Conservation (phyloP, 139 green algal species). For the Gonium pectorale region DNA sequence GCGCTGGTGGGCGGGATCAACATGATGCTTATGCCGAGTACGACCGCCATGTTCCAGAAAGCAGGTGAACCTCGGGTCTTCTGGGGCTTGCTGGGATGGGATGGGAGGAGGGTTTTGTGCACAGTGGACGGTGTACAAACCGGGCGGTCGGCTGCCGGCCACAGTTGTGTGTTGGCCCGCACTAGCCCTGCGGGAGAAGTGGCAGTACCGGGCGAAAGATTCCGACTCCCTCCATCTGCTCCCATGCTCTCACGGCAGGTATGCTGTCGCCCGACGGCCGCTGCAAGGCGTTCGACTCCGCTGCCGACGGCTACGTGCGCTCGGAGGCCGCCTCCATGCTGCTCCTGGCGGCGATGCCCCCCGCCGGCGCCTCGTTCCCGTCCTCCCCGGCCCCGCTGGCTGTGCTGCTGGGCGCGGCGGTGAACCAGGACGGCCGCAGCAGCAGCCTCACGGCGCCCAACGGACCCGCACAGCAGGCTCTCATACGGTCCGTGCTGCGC, state of each 20-base stretch:
- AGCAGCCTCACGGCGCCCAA: conserved; percentile 91
- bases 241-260: conserved; percentile 15
- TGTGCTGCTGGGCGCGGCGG: conserved; percentile 48
- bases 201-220: too few relatives aligned
- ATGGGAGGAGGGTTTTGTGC: too few relatives aligned
- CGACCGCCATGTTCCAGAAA: conserved; percentile 79
- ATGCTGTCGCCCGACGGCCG: conserved; percentile 86
- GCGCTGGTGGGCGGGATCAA: conserved; percentile 82
- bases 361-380: neutral
- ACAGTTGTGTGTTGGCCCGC: too few relatives aligned
- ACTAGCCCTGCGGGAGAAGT: too few relatives aligned
- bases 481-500: conserved; percentile 69
- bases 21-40: conserved; percentile 75
- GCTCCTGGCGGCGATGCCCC: conserved; percentile 49
- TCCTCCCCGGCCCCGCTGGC: conserved; percentile 28
- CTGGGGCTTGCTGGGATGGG: too few relatives aligned
- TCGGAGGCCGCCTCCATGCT: conserved; percentile 53
- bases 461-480: conserved; percentile 85
- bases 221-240: too few relatives aligned
- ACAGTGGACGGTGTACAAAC: too few relatives aligned
- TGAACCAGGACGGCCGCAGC: conserved; percentile 90
- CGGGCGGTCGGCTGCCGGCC: too few relatives aligned
- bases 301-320: conserved; percentile 77
- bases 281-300: conserved; percentile 88
- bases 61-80: conserved; percentile 30